phyloP scores from a whole-genome alignment of 805 yeast genomes.

The Myxozyma kluyveri region DNA sequence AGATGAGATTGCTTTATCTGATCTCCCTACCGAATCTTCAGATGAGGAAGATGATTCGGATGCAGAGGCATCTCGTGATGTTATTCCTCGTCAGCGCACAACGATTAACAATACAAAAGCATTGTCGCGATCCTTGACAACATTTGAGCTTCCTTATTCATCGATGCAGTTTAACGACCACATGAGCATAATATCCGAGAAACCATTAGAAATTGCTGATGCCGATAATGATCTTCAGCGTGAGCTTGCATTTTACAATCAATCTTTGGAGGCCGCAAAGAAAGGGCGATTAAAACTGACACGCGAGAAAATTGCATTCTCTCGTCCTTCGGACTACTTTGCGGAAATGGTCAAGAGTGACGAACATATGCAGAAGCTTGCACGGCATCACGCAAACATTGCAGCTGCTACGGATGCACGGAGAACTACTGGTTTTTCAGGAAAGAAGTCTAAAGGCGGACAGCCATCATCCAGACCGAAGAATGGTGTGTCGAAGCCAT shows the following conservation, averaged over 20 bases:
- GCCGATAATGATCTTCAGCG: conserved; percentile 94
- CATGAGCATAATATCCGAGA: conserved; percentile 63
- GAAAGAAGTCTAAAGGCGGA: too few species aligned
- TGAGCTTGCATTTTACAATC: conserved; percentile 92
- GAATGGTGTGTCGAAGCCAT: too few species aligned
- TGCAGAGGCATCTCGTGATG: conserved; percentile 93
- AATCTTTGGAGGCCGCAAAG: conserved; percentile 80
- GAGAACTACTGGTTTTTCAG: background rate
- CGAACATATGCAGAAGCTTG: conserved; percentile 92
- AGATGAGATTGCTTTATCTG: conserved; percentile 40
- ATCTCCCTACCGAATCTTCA: conserved; percentile 36
- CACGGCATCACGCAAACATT: conserved; percentile 21
- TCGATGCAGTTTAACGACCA: conserved; percentile 79
- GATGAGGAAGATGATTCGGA: conserved; percentile 84
- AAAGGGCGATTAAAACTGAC: conserved; percentile 65
- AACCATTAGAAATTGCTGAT: conserved; percentile 54
- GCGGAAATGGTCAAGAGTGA: conserved; percentile 99
- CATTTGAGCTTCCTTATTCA: conserved; percentile 49
- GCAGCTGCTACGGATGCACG: conserved; percentile 8
- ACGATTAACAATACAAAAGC: conserved; percentile 90
- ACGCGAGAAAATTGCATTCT: conserved; percentile 70
- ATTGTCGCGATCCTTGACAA: conserved; percentile 35
- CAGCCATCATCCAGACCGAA: too few species aligned
- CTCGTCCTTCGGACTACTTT: conserved; percentile 92
- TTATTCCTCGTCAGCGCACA: conserved; percentile 85